Evolutionary conservation across 805 yeast genomes (phyloP), one percentile per base, ranked within the genome.

Genomic region (Candida chilensis): DNA sequence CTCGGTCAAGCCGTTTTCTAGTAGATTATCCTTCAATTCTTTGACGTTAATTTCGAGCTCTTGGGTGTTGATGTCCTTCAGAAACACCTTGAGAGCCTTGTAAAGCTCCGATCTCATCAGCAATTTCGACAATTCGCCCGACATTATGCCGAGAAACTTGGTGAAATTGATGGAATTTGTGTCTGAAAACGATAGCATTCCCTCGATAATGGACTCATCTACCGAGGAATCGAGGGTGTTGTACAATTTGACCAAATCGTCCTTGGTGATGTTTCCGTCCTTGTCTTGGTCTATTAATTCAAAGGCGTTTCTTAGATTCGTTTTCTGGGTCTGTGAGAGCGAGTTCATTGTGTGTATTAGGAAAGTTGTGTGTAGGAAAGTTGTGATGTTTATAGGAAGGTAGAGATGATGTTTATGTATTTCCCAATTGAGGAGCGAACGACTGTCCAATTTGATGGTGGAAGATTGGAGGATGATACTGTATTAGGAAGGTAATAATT

Each of bases 261-360:
- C 49, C 18, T 52, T 45, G 1, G 79, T 57, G 26, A 83, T 74
- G 4, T 52, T 46, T 2, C 86, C 85, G 44, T 87, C 94, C 16
- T 79, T 75, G 37, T 88, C 90, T 21, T 80, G 80, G 46, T 88
- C 96, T 5, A 88, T 72, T 41, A 84, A 51, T 17, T 83, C 74
- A 50, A 87, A 88, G 1, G 92, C 76, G 40, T 83, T 81, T 33
- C 83, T 67, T 33, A 82, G 61, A 38, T 71, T 78, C 11, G 72
- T 60, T 16, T 84, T 73, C 44, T 83, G 85, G 20, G 66, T 74
- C 32, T 72, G 67, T 4, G 78, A 64, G 13, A 85, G 66, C 4
- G 57, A 42, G 32, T 54, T 54, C n/a, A n/a, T n/a, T n/a, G n/a
- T n/a, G n/a, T n/a, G n/a, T n/a, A n/a, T n/a, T n/a, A n/a, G n/a